These are phyloP conservation scores for Xylariomycetidae sp. DNA, from an alignment of 2,329 filamentous ascomycete species.

Conservation along the genomic window DNA sequence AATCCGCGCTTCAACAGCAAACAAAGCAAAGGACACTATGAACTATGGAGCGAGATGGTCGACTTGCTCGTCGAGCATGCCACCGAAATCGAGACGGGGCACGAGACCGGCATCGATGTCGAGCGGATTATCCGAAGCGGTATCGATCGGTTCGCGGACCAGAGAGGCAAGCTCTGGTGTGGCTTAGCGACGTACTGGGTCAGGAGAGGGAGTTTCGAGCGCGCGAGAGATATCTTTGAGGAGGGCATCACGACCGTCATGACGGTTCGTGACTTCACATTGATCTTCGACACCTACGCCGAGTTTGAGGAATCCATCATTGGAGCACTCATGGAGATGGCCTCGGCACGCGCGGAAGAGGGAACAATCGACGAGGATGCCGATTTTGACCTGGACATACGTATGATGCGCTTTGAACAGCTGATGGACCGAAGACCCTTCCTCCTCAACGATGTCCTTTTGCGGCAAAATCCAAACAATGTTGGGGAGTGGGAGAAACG, in stretches of 20 bases:
- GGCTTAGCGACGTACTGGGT: constrained; percentile 97
- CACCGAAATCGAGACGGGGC: constrained; percentile 72
- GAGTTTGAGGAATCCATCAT: constrained; percentile 98
- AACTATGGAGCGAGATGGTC: constrained; percentile 97
- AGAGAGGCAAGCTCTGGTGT: constrained; percentile 91
- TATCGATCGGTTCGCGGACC: constrained; percentile 84
- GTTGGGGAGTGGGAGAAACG: constrained; percentile 97
- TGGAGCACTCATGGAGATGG: constrained; percentile 81
- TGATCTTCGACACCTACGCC: constrained; percentile 92
- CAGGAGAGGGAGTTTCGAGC: constrained; percentile 84
- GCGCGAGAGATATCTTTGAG: constrained; percentile 87
- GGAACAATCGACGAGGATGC: constrained; percentile 72
- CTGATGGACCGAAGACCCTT: constrained; percentile 96
- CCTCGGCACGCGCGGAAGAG: constrained; percentile 72
- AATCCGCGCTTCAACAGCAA: constrained; percentile 88
- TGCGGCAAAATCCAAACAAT: constrained; percentile 94
- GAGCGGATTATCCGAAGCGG: constrained; percentile 91
- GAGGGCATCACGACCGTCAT: constrained; percentile 96
- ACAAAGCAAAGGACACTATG: constrained; percentile 88
- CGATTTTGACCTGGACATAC: constrained; percentile 90
- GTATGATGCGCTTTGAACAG: constrained; percentile 97
- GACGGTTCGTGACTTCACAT: constrained; percentile 95
- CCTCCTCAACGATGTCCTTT: constrained; percentile 88
- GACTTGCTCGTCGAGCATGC: constrained; percentile 90
- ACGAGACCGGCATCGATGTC: constrained; percentile 79